phyloP scores from a whole-genome alignment of 1,139 yeast genomes.

The Tardiomyces digboiensis region DNA sequence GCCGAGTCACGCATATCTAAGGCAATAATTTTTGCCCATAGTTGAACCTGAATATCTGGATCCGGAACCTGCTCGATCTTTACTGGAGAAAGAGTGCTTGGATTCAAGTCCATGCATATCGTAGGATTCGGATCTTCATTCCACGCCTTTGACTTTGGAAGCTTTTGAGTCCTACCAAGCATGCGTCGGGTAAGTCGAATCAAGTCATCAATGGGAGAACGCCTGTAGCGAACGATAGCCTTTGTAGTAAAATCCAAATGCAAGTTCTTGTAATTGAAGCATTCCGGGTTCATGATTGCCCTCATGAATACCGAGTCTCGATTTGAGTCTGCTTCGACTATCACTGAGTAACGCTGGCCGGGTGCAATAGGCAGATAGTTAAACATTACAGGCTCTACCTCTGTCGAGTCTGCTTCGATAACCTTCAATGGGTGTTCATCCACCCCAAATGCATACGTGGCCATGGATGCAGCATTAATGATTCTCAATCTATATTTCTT shows the following conservation, averaged over 20 bases:
- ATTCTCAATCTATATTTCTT: slow-evolving; percentile 19
- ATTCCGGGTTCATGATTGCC: slow-evolving; percentile 29
- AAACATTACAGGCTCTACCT: slow-evolving; percentile 44
- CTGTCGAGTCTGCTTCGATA: slow-evolving; percentile 64
- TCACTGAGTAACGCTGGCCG: slow-evolving; percentile 64
- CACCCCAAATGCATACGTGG: slow-evolving; percentile 20
- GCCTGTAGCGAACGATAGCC: slow-evolving; percentile 27
- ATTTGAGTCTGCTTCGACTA: slow-evolving; percentile 21
- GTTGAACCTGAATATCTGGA: slow-evolving; percentile 11
- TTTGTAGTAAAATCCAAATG: slow-evolving; percentile 28
- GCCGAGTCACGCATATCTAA: slow-evolving; percentile 21
- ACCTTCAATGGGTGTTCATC: slow-evolving; percentile 42
- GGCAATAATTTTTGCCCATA: slow-evolving; percentile 14
- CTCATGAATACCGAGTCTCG: slow-evolving; percentile 25
- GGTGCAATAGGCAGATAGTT: slow-evolving; percentile 53
- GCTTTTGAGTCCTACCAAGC: neutral
- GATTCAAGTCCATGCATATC: slow-evolving; percentile 25
- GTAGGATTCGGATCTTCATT: slow-evolving; percentile 7
- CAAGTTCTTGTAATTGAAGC: slow-evolving; percentile 28
- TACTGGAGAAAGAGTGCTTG: slow-evolving; percentile 21
- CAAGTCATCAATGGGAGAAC: neutral
- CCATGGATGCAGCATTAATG: slow-evolving; percentile 23
- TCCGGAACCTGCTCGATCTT: slow-evolving; percentile 17
- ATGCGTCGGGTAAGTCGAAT: neutral
- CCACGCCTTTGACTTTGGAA: slow-evolving; percentile 11